These are phyloP conservation scores for Neurospora sp. DNA, from an alignment of 495 filamentous ascomycete species.

Conservation along the genomic window DNA sequence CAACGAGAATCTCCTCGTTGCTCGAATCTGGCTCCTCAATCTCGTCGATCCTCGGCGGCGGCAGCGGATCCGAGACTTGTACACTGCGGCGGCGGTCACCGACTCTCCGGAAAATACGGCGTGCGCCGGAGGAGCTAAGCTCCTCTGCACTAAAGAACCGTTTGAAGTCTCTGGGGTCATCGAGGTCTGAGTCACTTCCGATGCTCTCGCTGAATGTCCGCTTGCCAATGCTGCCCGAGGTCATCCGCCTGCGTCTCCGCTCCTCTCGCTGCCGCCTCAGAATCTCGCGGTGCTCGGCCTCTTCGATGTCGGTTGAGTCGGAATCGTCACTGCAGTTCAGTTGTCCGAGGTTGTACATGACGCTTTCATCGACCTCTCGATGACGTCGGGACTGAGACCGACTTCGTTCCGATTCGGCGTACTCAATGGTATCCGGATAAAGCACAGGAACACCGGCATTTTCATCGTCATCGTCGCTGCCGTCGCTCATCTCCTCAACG, in stretches of 20 bases:
- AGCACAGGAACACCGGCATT: conserved; percentile 20
- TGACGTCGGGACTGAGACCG: conserved; percentile 19
- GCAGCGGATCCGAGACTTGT: conserved; percentile 35
- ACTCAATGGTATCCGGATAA: conserved; percentile 34
- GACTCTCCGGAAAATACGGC: conserved; percentile 34
- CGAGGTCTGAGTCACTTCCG: conserved; percentile 42
- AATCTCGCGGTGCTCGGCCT: conserved; percentile 26
- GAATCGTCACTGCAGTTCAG: conserved; percentile 35
- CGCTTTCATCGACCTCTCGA: conserved; percentile 24
- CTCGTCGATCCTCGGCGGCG: conserved; percentile 41
- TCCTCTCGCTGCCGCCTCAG: conserved; percentile 26
- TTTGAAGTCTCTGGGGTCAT: conserved; percentile 28
- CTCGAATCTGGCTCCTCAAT: conserved; percentile 40
- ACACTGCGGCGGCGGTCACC: conserved; percentile 36
- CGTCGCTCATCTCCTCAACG: conserved; percentile 38
- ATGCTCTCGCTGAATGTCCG: conserved; percentile 42
- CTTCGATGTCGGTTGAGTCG: conserved; percentile 29
- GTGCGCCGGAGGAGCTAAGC: conserved; percentile 27
- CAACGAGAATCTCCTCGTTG: conserved; percentile 36
- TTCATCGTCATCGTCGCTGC: conserved; percentile 29
- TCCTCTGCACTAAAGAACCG: conserved; percentile 32
- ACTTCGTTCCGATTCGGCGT: conserved; percentile 36
- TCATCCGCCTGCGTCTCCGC: conserved; percentile 36
- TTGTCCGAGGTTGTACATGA: conserved; percentile 30
- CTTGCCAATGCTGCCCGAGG: conserved; percentile 43